Base-by-base conservation (phyloP, 2,329 filamentous ascomycete species). In the Mollisia scopiformis region DNA sequence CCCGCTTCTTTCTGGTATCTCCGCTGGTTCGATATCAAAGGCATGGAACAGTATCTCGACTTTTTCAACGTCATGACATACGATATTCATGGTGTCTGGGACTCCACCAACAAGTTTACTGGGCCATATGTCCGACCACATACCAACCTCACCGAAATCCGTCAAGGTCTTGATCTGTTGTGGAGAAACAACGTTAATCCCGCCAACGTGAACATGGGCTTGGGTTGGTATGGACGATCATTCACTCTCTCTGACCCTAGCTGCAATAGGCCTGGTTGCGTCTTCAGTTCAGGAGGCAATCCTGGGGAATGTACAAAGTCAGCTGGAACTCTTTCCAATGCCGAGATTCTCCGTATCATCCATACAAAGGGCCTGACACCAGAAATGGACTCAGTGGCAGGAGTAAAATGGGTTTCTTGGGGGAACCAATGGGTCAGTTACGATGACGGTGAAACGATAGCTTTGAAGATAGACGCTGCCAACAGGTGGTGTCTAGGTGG, bases 71-170 rank as follows among this genome's bases (percentile, higher is more conserved):
- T 73, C 37, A 75, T 75, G 73, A 52, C 66, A 6, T 72, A 73
- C 51, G 69, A 72, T 49, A 13, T 73, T 2, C 68, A 68, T 49
- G 80, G 80, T 0, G 30, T 52, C 5, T 68, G 66, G 64, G 66
- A 68, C 30, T 11, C 31, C 1, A 33, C 6, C 1, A 37, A 62
- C 33, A 55, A 37, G 7, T 75, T 57, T 0, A 74, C 73, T 13
- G 79, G 78, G 0, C 46, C 71, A 0, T 70, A 69, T 13, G 68
- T 77, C 4, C 67, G 69, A 0, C 28, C 64, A 6, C 80, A 83
- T 61, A 80, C 80, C 0, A 81, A 83, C 62, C 57, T 82, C 0
- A 80, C 79, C 2, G 79, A 83, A 66, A 82, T 82, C 19, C 70
- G 77, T 5, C 28, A 64, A 0, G 73, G 73, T 0, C 51, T 80